A percentile compares a stretch with the other conserved stretches of the same genome.
These are phyloP conservation scores for Skeletonema menzelii DNA, from an alignment of 108 stramenopile species.

Conservation along the genomic window DNA sequence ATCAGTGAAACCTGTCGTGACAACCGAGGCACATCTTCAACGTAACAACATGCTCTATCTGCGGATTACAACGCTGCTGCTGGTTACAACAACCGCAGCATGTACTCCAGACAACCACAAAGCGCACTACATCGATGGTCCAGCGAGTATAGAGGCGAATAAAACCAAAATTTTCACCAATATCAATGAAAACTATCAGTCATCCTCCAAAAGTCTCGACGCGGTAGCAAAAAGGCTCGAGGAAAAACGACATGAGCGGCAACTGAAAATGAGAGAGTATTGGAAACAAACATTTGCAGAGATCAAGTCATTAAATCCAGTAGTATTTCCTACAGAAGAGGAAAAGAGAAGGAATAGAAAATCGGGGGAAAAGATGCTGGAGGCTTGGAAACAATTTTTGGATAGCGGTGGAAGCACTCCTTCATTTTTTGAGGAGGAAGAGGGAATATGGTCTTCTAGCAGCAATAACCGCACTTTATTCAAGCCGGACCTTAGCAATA, in stretches of 20 bases:
- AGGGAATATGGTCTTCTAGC: background rate
- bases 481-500: background rate
- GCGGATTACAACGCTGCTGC: background rate
- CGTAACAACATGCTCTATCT: background rate
- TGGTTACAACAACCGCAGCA: background rate
- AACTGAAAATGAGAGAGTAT: constrained; percentile 32
- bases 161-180: constrained; percentile 8
- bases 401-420: constrained; percentile 20
- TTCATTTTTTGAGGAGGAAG: background rate
- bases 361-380: constrained; percentile 11
- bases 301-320: constrained; percentile 41
- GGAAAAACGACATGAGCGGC: constrained; percentile 16
- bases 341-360: constrained; percentile 2
- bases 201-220: constrained; percentile 26
- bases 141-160: background rate
- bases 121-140: background rate
- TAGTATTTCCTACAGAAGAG: constrained; percentile 32
- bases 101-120: background rate
- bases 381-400: constrained; percentile 58
- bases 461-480: constrained; percentile 2
- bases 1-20: background rate
- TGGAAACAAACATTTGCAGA: constrained; percentile 67
- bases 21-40: background rate
- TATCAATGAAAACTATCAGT: constrained; percentile 17
- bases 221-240: constrained; percentile 22